Base-by-base conservation (phyloP, 257 asterid genomes). In the Eustoma russellianum region DNA sequence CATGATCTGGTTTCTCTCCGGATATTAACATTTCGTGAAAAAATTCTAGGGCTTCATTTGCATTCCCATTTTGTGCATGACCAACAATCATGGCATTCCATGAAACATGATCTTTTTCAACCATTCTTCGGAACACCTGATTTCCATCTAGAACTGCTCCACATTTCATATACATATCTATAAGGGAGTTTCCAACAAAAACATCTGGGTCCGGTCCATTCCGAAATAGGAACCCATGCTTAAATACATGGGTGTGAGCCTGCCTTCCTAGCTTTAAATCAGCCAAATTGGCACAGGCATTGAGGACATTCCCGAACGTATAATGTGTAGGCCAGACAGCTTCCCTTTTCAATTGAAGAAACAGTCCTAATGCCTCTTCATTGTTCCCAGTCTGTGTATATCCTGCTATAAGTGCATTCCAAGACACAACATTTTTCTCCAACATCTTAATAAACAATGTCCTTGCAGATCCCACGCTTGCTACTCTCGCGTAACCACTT, bases 361-460 rank as follows among this genome's bases (percentile, higher is more conserved):
- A 59, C 17, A 65, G 61, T 50, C 53, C 57, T 46, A 65, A 34
- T 34, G 61, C 70, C 56, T 65, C 60, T 43, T 57, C 65, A 46
- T 65, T 50, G 8, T 65, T 65, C 58, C 52, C 66, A 52, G 14
- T 57, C 51, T 65, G 70, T 11, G 66, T 51, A 52, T 65, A 65
- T 35, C 70, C 66, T 41, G 70, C 63, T 28, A 65, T 65, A 41
- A 65, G 63, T 45, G 63, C 70, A 65, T 65, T 65, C 70, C 70
- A 65, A 46, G 70, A 58, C 13, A 65, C 66, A 12, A 56, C 58
- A 48, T 61, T 65, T 55, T 55, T 58, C 47, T 61, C 33, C 56
- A 38, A n/a, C 66, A 41, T 45, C 52, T 41, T 38, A 15, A 45
- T 18, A 50, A 65, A 35, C 60, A 65, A 49, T 18, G 46, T 41